A percentile compares a stretch with the other conserved stretches of the same genome.
phyloP scores from a whole-genome alignment of 108 stramenopile species.

The Cyclostephanos invisitatus region DNA sequence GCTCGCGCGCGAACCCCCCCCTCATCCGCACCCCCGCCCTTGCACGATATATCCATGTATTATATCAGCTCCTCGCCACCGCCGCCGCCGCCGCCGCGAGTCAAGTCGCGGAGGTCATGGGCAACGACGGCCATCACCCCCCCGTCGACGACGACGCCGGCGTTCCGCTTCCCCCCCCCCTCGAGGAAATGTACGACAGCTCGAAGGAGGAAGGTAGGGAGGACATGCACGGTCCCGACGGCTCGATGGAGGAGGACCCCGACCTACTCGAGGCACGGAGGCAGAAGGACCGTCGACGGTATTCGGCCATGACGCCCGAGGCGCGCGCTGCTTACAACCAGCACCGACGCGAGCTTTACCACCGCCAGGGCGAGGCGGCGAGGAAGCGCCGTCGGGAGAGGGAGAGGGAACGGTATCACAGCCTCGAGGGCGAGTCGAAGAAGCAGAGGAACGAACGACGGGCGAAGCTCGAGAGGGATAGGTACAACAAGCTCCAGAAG shows the following conservation, averaged over 20 bases:
- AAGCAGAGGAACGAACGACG: conserved; percentile 73
- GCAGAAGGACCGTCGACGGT: conserved; percentile 81
- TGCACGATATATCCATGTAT: too few relatives aligned
- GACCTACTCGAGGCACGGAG: conserved; percentile 73
- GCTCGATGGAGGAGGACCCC: conserved; percentile 40
- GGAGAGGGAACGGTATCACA: conserved; percentile 76
- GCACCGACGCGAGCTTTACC: conserved; percentile 84
- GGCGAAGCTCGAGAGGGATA: conserved; percentile 80
- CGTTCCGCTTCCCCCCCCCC: background rate
- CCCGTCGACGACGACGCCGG: conserved; percentile 6
- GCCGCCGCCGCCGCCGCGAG: conserved; percentile 49
- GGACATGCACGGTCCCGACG: conserved; percentile 8
- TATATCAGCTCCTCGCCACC: conserved; percentile 40
- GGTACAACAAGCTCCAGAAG: conserved; percentile 73
- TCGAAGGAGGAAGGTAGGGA: conserved; percentile 4
- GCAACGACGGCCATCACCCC: background rate
- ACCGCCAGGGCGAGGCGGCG: conserved; percentile 69
- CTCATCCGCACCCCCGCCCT: too few relatives aligned
- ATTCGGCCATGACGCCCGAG: conserved; percentile 75
- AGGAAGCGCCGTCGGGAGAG: conserved; percentile 74
- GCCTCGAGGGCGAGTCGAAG: conserved; percentile 54
- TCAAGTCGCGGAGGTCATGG: conserved; percentile 27
- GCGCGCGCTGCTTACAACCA: conserved; percentile 81
- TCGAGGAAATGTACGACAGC: conserved; percentile 19
- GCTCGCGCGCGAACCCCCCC: background rate